Evolutionary conservation across 495 filamentous ascomycete genomes (phyloP), one percentile per base, ranked within the genome.

Genomic region (Hypoxylon subgilvum): DNA sequence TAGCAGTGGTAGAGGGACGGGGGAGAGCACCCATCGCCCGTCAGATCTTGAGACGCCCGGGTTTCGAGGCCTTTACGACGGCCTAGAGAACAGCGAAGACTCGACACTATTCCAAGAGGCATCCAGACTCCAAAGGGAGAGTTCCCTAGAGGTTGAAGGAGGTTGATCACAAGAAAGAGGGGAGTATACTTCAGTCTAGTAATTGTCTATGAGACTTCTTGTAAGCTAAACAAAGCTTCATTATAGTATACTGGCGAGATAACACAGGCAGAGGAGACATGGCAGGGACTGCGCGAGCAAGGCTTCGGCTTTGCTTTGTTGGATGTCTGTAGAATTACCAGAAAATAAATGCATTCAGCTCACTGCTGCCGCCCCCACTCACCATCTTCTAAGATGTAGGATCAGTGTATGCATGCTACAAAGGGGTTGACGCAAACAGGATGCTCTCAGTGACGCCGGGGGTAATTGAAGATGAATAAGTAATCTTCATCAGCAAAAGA

Each of bases 51-150:
- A 63, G 21, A 69, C 67, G 12, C 65, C 72, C 9, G 76, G 75
- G 3, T 75, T 79, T 39, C 57, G 40, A 46, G 77, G 75, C 7
- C 65, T 80, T 22, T 77, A 80, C 42, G 76, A 74, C 10, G 78
- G 77, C 4, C 61, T 62, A 21, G 79, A 81, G 59, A 82, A 80
- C 58, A 62, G 60, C 3, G 77, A 78, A 31, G 76, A 77, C 22
- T 53, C 54, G n/a, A 56, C 65, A 10, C 55, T 77, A 42, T 72
- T 74, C 47, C 57, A 71, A 18, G 62, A 72, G 45, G 63, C 67
- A 4, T 57, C 50, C n/a, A 38, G 45, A 32, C 53, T 49, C 12
- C 23, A 48, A 17, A 27, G 38, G 7, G 48, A 63, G 23, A 19
- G 23, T 14, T 46, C 43, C 8, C 17, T 22, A 21, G 52, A 46